Percentiles rank a stretch among this genome's conserved stretches.
These are phyloP conservation scores for Corynascus novoguineensis DNA, from an alignment of 495 filamentous ascomycete genomes.

Conservation along the genomic window DNA sequence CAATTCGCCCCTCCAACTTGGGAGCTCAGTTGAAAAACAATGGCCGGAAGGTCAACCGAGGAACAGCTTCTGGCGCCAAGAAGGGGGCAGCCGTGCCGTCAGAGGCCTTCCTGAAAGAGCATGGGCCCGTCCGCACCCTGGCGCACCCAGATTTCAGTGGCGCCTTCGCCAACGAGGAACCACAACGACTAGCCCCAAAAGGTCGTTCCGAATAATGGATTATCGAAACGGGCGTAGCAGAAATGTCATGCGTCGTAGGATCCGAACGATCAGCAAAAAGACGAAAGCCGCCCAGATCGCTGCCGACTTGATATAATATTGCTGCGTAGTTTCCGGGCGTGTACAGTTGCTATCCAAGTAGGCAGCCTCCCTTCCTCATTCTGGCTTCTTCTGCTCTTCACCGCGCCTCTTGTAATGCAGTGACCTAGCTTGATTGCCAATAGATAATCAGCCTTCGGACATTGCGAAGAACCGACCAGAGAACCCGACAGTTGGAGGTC, in stretches of 20 bases:
- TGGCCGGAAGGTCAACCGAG: neutral
- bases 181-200: slow-evolving; percentile 7
- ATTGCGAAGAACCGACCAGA: too few species aligned
- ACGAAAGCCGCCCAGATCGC: neutral
- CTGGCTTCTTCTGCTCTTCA: too few species aligned
- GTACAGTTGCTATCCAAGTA: too few species aligned
- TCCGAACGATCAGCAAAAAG: slow-evolving; percentile 8
- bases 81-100: neutral
- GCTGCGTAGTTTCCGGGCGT: neutral
- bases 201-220: neutral
- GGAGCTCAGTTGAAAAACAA: neutral
- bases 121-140: neutral
- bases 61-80: too few species aligned
- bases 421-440: too few species aligned
- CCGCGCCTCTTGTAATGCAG: too few species aligned
- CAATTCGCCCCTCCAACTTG: neutral
- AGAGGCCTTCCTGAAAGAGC: neutral
- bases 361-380: too few species aligned
- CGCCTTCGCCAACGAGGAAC: neutral
- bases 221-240: slow-evolving; percentile 1
- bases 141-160: slow-evolving; percentile 10
- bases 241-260: slow-evolving; percentile 12
- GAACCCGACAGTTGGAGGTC: too few species aligned
- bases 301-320: neutral
- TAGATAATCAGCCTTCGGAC: too few species aligned